These are phyloP conservation scores for Alternaria panax DNA, from an alignment of 2,329 filamentous ascomycete species.

Conservation along the genomic window DNA sequence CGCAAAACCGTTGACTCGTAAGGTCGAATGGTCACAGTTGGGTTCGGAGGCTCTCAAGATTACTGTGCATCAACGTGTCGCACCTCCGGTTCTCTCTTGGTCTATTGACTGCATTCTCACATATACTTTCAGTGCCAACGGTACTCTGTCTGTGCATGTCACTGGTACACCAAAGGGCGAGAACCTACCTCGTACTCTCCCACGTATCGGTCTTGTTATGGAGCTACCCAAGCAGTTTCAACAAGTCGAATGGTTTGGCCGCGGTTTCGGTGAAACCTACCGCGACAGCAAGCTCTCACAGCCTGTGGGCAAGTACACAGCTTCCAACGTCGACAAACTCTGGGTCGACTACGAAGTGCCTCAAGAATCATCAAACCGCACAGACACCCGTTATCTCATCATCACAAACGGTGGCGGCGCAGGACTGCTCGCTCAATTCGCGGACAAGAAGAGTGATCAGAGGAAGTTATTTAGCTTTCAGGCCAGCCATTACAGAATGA, in stretches of 20 bases:
- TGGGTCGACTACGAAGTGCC: constrained; percentile 70
- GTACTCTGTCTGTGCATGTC: constrained; percentile 57
- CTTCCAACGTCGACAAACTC: constrained; percentile 56
- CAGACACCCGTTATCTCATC: constrained; percentile 65
- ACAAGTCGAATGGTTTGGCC: constrained; percentile 66
- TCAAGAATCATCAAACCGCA: constrained; percentile 72
- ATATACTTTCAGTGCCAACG: constrained; percentile 61
- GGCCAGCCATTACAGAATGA: constrained; percentile 61
- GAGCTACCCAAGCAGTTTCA: constrained; percentile 58
- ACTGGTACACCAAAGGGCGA: constrained; percentile 57
- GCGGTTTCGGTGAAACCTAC: constrained; percentile 71
- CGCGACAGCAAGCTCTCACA: constrained; percentile 70
- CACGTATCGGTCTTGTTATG: constrained; percentile 68
- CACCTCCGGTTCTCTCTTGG: constrained; percentile 68
- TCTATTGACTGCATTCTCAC: constrained; percentile 51
- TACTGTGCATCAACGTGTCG: constrained; percentile 58
- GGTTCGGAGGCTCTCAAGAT: constrained; percentile 42
- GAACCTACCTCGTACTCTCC: constrained; percentile 62
- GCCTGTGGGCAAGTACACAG: constrained; percentile 58
- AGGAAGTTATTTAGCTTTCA: constrained; percentile 57
- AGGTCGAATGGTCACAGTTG: constrained; percentile 48
- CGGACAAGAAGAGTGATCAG: constrained; percentile 23
- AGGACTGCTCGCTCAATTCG: constrained; percentile 39
- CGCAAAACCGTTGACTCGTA: constrained; percentile 35
- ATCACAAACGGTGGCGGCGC: constrained; percentile 21